phyloP scores from a whole-genome alignment of 2,329 filamentous ascomycete genomes.

The Delphinella strobiligena region DNA sequence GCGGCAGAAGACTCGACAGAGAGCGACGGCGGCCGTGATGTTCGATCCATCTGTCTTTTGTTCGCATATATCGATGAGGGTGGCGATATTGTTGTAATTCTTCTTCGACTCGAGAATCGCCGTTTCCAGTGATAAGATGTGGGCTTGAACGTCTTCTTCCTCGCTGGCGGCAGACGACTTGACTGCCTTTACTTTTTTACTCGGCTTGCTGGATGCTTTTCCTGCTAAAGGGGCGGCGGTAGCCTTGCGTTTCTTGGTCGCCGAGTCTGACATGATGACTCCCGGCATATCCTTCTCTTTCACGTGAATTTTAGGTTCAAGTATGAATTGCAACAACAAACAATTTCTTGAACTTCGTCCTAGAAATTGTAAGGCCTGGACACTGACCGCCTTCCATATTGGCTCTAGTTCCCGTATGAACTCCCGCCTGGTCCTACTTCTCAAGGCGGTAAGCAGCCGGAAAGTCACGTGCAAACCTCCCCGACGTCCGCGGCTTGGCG shows the following conservation, averaged over 20 bases:
- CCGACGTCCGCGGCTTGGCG: neutral
- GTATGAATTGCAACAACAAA: no score
- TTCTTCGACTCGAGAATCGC: slow-evolving; percentile 76
- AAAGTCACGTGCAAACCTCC: neutral
- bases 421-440: no score
- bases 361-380: neutral
- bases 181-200: slow-evolving; percentile 19
- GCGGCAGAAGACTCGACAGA: slow-evolving; percentile 77
- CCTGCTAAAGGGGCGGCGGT: slow-evolving; percentile 11
- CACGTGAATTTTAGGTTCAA: no score
- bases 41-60: slow-evolving; percentile 41
- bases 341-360: neutral
- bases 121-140: slow-evolving; percentile 64
- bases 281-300: no score
- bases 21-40: slow-evolving; percentile 57
- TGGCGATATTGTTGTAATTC: slow-evolving; percentile 82
- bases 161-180: slow-evolving; percentile 10
- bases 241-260: slow-evolving; percentile 33
- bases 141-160: slow-evolving; percentile 43
- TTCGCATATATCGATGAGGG: slow-evolving; percentile 49
- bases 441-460: neutral
- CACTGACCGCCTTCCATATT: neutral
- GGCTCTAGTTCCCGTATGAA: neutral
- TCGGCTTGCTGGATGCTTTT: slow-evolving; percentile 23
- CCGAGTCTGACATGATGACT: slow-evolving; percentile 6